Conservation (phyloP, 2,329 filamentous ascomycete genomes). For the Trichophyton simii region DNA sequence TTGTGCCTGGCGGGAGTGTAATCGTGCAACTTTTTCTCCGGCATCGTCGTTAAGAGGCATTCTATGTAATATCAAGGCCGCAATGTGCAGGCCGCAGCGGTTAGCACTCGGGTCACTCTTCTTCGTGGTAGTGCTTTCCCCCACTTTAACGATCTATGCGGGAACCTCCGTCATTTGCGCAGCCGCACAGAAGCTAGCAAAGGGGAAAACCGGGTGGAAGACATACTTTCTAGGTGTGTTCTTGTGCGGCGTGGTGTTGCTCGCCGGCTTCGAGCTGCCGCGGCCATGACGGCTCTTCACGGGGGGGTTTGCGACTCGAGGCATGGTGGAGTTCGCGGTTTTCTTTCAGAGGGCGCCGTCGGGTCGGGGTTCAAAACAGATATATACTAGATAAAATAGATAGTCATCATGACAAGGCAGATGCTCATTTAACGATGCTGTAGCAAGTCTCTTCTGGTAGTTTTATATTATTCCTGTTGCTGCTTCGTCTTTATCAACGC, state of each 20-base stretch:
- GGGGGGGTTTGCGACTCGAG: constrained; percentile 42
- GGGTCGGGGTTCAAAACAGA: not conserved
- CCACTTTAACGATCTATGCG: not conserved
- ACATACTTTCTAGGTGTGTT: constrained; percentile 39
- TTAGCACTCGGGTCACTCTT: not conserved
- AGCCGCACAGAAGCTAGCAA: not conserved
- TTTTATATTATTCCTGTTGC: not conserved
- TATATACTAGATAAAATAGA: not conserved
- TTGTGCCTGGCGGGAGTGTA: constrained; percentile 74
- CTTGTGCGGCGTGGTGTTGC: constrained; percentile 38
- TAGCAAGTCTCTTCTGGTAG: not conserved
- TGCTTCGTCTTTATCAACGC: not conserved
- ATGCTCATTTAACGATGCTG: not conserved
- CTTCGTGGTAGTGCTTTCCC: not conserved
- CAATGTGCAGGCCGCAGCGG: not conserved
- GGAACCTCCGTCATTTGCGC: not conserved
- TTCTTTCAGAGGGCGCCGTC: not conserved
- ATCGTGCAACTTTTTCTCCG: constrained; percentile 75
- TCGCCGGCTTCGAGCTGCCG: constrained; percentile 30
- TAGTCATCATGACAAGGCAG: not conserved
- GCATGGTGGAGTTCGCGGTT: constrained; percentile 32
- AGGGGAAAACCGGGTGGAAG: constrained; percentile 10
- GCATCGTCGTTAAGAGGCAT: constrained; percentile 95
- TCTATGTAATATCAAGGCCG: constrained; percentile 35
- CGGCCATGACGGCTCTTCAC: constrained; percentile 29